These are phyloP conservation scores for Botryotinia globosa DNA, from an alignment of 2,329 filamentous ascomycete genomes.

Conservation along the genomic window DNA sequence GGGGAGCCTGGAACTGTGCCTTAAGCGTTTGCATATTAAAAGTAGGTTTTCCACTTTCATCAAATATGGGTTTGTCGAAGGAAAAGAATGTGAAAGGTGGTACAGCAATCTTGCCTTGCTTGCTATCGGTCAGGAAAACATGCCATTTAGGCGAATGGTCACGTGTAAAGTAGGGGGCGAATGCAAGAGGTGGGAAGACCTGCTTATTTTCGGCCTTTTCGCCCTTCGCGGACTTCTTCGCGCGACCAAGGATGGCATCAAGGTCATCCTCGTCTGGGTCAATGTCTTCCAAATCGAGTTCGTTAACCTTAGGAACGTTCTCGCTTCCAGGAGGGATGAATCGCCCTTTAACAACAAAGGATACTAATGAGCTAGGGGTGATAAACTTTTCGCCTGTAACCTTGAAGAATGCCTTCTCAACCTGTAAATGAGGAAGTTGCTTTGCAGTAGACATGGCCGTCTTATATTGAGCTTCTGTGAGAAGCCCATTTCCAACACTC, in stretches of 20 bases:
- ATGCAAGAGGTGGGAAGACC: constrained; percentile 78
- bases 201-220: constrained; percentile 60
- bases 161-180: constrained; percentile 85
- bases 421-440: constrained; percentile 78
- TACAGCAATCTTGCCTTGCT: constrained; percentile 93
- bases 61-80: constrained; percentile 86
- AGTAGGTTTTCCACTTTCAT: constrained; percentile 77
- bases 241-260: constrained; percentile 75
- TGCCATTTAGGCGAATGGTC: constrained; percentile 91
- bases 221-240: constrained; percentile 64
- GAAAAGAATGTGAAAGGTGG: constrained; percentile 92
- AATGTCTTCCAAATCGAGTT: constrained; percentile 80
- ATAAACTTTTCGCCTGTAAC: constrained; percentile 92
- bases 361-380: constrained; percentile 87
- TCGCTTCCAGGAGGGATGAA: constrained; percentile 83
- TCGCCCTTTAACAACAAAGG: constrained; percentile 90
- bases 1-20: constrained; percentile 93
- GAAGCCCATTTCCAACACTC: constrained; percentile 65
- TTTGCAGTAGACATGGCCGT: constrained; percentile 72
- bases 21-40: constrained; percentile 95
- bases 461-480: constrained; percentile 74
- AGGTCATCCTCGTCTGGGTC: constrained; percentile 92
- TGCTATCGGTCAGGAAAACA: constrained; percentile 89
- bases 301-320: constrained; percentile 70
- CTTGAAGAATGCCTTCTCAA: constrained; percentile 97